Base-by-base conservation (phyloP, 345 rosid species). In the Rhodomyrtus tomentosa region DNA sequence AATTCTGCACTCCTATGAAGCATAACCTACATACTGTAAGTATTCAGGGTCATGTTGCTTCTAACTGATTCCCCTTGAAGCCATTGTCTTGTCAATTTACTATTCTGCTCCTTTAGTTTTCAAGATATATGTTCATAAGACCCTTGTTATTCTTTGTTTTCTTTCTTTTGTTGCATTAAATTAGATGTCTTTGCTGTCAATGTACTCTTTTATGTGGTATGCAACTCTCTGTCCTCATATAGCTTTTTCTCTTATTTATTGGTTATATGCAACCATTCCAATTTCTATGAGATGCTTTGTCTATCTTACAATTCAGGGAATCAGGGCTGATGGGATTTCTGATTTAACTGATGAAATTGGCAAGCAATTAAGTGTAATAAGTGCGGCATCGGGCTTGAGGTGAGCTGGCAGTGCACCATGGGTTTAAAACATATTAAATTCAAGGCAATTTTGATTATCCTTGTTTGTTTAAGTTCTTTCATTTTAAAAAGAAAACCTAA, bases 331-430 rank as follows among this genome's bases (percentile, higher is more conserved):
- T 89, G 99, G 93, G 48, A 86, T 89, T 88, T 88, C 93, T 82
- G 81, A 90, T 86, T 89, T 92, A 81, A 92, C 92, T 54, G 91
- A 93, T 85, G 98, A 94, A 89, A 89, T 94, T 8, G 95, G 98
- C 83, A 94, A 94, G 90, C 91, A 93, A 82, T 96, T 95, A 81
- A 93, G 99, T 85, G 82, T 91, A 59, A 94, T 85, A 88, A 94
- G 98, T 89, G 95, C 94, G 81, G 92, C 93, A 79, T 89, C 92
- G 54, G 96, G 98, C 84, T 86, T 95, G 48, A 94, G 99, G 98
- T 97, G 88, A 55, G 53, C 40, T 16, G 80, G 55, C 42, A 18
- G 24, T 68, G 24, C 45, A 36, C 76, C 42, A 36, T 32, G 42
- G 76, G 24, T 36, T 68, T 42, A 68, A 36, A 36, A 68, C 45